Evolutionary conservation across 805 yeast species (phyloP), one percentile per base, ranked within the genome.

Genomic region (Starmerella gropengiesseri): DNA sequence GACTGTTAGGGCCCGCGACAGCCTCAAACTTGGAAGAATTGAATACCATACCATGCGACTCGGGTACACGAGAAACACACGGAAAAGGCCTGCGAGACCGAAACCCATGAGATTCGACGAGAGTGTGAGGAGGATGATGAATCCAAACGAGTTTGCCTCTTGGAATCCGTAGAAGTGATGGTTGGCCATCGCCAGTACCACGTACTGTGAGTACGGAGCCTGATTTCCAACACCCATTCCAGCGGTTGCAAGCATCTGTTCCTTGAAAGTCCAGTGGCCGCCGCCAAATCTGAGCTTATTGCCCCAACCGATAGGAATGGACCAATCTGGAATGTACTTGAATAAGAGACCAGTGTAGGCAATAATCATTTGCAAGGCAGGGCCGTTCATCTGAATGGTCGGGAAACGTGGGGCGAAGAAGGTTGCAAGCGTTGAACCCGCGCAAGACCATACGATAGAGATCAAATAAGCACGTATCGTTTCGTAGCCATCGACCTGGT

Each of bases 21-120:
- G 55, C 14, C 74, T 70, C 26, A 73, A 47, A 0, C 68, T 61
- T 14, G 77, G 76, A 45, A 73, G 50, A 5, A 62, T 41, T 4
- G 67, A 60, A 31, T 76, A 78, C 80, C 80, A 76, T 21, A 76
- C 53, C 5, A 74, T 62, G 44, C 65, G 59, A 4, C 60, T 59
- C 11, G 77, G 77, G 51, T 74, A 74, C 8, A 76, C 68, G 3
- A 67, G 68, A 29, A 77, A 73, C 45, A 71, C 71, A 53, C 80
- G 69, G 67, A 76, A 67, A 20, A 78, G 52, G 38, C 80, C 78
- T 5, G 83, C 81, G 55, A 78, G 69, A 1, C 81, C 78, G 54
- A 75, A 72, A 19, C 85, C 86, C 48, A 78, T 59, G 45, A 72
- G 72, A 55, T 76, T 80, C 2, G 81, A 67, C 3, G 79, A 67